These are phyloP conservation scores for Toxicodendron radicans DNA, from an alignment of 345 rosid genomes.

Conservation along the genomic window DNA sequence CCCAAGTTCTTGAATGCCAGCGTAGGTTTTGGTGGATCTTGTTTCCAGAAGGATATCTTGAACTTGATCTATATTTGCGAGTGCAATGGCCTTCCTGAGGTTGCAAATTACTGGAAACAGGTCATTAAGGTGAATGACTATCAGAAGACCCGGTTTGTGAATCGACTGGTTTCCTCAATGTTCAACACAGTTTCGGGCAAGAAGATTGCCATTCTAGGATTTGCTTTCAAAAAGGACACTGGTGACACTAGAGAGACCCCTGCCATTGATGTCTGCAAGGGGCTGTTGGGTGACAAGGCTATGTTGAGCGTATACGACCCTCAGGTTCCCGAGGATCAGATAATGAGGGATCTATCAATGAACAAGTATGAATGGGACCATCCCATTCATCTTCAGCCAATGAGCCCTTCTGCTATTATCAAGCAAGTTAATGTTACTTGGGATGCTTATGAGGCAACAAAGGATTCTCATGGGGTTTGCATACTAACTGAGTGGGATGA, in stretches of 20 bases:
- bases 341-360: slow-evolving; percentile 64
- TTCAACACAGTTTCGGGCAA: slow-evolving; percentile 60
- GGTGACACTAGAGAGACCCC: slow-evolving; percentile 85
- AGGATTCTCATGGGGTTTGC: slow-evolving; percentile 65
- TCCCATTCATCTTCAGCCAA: slow-evolving; percentile 56
- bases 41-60: slow-evolving; percentile 71
- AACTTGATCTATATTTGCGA: slow-evolving; percentile 71
- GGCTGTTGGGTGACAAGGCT: slow-evolving; percentile 62
- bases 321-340: slow-evolving; percentile 61
- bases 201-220: slow-evolving; percentile 68
- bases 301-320: slow-evolving; percentile 62
- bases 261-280: slow-evolving; percentile 72
- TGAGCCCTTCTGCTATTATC: slow-evolving; percentile 40
- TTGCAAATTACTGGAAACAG: slow-evolving; percentile 75
- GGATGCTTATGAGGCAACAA: slow-evolving; percentile 62
- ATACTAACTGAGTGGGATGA: slow-evolving; percentile 72
- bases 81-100: slow-evolving; percentile 69
- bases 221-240: slow-evolving; percentile 76
- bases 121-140: slow-evolving; percentile 76
- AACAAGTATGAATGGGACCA: slow-evolving; percentile 79
- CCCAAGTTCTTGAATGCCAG: slow-evolving; percentile 73
- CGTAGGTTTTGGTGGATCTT: slow-evolving; percentile 77
- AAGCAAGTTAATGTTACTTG: slow-evolving; percentile 50
- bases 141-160: slow-evolving; percentile 65
- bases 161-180: slow-evolving; percentile 65